Base-by-base conservation (phyloP, 805 yeast species). In the Starmerella floricola region DNA sequence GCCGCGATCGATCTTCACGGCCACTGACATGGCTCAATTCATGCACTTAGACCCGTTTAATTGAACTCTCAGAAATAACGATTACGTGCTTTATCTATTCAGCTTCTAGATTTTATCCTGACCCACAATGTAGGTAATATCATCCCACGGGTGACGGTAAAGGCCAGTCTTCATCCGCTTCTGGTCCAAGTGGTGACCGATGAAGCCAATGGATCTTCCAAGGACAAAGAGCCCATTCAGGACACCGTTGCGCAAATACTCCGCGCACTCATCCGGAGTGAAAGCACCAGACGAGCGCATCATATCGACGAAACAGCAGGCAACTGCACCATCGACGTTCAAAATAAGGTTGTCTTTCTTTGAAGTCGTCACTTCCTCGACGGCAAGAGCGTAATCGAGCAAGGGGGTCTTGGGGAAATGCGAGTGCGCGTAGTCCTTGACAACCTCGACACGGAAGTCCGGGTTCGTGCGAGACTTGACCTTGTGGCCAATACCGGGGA, bases 91-190 rank as follows among this genome's bases (percentile, higher is more conserved):
- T 13, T 34, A 20, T 16, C 36, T n/a, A 8, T 8, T 34, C 8
- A 15, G 23, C 31, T 35, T 26, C 31, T 23, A 35, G 19, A 28
- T 20, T 19, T 28, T 28, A 15, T 63, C 64, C 52, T 59, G 59
- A 39, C 64, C 63, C 38, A 64, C 63, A 41, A 63, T 51, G 51
- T 66, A 66, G 42, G 70, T 66, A 51, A 66, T 66, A 46, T 66
- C 71, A 47, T 66, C 71, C 71, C 71, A 67, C 13, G 71, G 71
- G 50, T 66, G 71, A 39, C 71, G 58, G 61, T 66, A 66, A 23
- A 66, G 57, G 23, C 70, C 70, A 34, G 70, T 65, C 57, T 64
- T 62, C 52, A 66, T 60, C 37, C 71, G 58, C 67, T 66, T 66
- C 59, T 66, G 71, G 48, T 66, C 71, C 34, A 66, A 59, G 45